These are phyloP conservation scores for Euphorbia pulcherrima DNA, from an alignment of 345 rosid species.

Conservation along the genomic window DNA sequence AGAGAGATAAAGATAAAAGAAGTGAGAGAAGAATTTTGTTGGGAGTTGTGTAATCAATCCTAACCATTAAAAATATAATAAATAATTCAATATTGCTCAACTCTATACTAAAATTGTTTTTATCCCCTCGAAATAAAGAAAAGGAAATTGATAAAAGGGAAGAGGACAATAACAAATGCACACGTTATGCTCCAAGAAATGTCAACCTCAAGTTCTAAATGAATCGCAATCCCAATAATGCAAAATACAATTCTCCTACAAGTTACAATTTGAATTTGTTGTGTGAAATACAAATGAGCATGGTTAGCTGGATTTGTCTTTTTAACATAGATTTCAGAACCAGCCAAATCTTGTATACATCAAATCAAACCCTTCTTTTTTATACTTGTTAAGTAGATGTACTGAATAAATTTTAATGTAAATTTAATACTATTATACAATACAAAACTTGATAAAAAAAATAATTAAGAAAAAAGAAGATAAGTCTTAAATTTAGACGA, in stretches of 20 bases:
- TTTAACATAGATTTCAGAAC: neutral
- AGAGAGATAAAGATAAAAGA: too few relatives aligned
- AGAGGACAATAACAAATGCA: neutral
- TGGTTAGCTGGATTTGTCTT: neutral
- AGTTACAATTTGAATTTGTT: neutral
- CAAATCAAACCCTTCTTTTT: slow-evolving; percentile 7
- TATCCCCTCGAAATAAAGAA: too few relatives aligned
- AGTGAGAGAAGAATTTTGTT: too few relatives aligned
- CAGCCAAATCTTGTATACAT: slow-evolving; percentile 16
- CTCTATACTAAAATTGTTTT: too few relatives aligned
- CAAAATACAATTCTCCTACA: neutral
- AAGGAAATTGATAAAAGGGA: neutral
- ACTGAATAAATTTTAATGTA: too few relatives aligned
- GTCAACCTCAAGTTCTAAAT: neutral
- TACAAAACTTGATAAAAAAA: too few relatives aligned
- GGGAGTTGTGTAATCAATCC: too few relatives aligned
- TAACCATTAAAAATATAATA: too few relatives aligned
- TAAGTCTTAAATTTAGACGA: neutral
- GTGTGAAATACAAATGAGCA: neutral
- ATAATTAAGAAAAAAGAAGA: too few relatives aligned
- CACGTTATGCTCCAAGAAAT: neutral
- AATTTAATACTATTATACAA: too few relatives aligned
- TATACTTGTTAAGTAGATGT: too few relatives aligned
- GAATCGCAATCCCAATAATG: neutral
- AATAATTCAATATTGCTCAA: neutral